A percentile compares a stretch with the other conserved stretches of the same genome.
phyloP scores from a whole-genome alignment of 2,329 filamentous ascomycete species.

The Cadophora sp. region DNA sequence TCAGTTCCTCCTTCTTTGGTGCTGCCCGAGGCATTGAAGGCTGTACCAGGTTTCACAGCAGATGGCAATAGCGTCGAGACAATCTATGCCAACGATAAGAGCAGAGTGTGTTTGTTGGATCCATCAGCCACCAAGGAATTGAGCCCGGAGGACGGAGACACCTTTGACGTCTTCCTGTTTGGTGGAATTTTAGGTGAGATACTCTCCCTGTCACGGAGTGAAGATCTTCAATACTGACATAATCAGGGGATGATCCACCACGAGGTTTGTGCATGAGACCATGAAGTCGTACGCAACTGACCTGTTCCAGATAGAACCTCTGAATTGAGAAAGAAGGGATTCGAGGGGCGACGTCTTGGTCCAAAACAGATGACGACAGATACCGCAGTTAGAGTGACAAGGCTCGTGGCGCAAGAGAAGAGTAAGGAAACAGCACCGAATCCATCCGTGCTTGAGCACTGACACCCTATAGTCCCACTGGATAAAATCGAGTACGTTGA shows the following conservation, averaged over 20 bases:
- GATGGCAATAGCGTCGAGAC: conserved; percentile 83
- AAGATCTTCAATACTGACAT: conserved; percentile 32
- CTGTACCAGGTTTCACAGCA: conserved; percentile 68
- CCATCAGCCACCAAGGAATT: conserved; percentile 83
- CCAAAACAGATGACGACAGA: conserved; percentile 99
- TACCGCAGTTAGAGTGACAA: conserved; percentile 91
- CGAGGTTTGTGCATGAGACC: conserved; percentile 66
- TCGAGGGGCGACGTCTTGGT: conserved; percentile 83
- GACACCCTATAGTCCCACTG: conserved; percentile 67
- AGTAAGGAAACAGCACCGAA: conserved; percentile 58
- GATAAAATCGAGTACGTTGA: conserved; percentile 84
- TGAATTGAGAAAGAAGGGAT: conserved; percentile 94
- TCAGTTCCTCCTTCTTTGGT: conserved; percentile 76
- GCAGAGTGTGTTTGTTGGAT: conserved; percentile 86
- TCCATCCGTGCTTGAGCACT: background rate
- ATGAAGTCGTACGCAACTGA: conserved; percentile 24
- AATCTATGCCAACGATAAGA: conserved; percentile 75
- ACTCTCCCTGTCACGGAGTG: background rate
- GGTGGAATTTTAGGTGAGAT: conserved; percentile 87
- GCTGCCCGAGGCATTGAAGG: conserved; percentile 63
- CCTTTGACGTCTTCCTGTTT: conserved; percentile 92
- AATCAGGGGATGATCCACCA: conserved; percentile 86
- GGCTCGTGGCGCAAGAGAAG: conserved; percentile 85
- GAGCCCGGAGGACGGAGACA: conserved; percentile 79
- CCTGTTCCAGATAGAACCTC: conserved; percentile 78